Evolutionary conservation across 1,284 basidiomycete genomes (phyloP).

Genomic region (Sanguinoderma infundibulare): DNA sequence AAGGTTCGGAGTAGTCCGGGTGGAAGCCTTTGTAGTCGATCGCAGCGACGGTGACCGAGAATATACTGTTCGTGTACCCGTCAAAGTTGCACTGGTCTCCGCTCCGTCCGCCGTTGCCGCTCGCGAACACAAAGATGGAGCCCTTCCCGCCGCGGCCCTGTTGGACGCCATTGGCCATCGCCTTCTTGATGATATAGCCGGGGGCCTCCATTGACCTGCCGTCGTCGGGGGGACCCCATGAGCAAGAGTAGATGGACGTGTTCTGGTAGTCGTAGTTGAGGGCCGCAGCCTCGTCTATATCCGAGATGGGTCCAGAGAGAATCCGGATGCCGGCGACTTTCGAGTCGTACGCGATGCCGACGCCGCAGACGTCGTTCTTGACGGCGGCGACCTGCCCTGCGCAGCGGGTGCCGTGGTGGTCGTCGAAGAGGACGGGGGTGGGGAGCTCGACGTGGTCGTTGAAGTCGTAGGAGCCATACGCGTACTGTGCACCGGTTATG

Average conservation of each 20-base stretch:
- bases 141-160: constrained; percentile 92
- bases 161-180: constrained; percentile 93
- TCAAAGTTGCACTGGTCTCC: constrained; percentile 99
- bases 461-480: constrained; percentile 94
- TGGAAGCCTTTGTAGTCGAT: constrained; percentile 92
- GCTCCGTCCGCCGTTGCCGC: constrained; percentile 91
- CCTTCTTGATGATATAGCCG: constrained; percentile 90
- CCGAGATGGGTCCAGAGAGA: constrained; percentile 94
- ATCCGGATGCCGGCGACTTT: constrained; percentile 95
- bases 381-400: constrained; percentile 97
- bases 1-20: constrained; percentile 97
- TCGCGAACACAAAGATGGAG: constrained; percentile 96
- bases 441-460: constrained; percentile 93
- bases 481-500: constrained; percentile 57
- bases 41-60: constrained; percentile 94
- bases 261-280: constrained; percentile 95
- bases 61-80: constrained; percentile 98
- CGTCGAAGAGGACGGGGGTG: constrained; percentile 87
- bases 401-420: constrained; percentile 97
- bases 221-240: constrained; percentile 98
- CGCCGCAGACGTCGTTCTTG: constrained; percentile 95
- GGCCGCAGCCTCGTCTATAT: constrained; percentile 96
- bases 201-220: constrained; percentile 96
- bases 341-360: constrained; percentile 93
- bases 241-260: constrained; percentile 94